Percentiles rank a stretch among this genome's conserved stretches.
These are phyloP conservation scores for Hyphodiscus sp. DNA, from an alignment of 2,329 filamentous ascomycete genomes.

Conservation along the genomic window DNA sequence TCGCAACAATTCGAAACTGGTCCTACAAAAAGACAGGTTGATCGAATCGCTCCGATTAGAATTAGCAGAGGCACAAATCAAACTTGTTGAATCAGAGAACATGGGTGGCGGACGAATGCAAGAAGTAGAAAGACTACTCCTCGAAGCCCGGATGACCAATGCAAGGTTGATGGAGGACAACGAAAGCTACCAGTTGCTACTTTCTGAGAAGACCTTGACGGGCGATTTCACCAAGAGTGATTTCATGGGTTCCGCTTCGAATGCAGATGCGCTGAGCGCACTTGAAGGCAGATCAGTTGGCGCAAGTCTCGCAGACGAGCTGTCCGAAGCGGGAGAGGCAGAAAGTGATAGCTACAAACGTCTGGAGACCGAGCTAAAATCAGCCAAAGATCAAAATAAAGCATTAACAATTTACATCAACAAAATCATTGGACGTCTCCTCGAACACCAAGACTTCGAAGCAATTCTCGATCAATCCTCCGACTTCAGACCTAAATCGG, in stretches of 20 bases:
- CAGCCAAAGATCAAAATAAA: slow-evolving; percentile 90
- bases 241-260: slow-evolving; percentile 60
- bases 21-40: slow-evolving; percentile 92
- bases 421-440: slow-evolving; percentile 92
- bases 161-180: slow-evolving; percentile 97
- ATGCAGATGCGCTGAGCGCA: slow-evolving; percentile 58
- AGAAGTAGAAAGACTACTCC: slow-evolving; percentile 82
- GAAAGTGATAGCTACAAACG: slow-evolving; percentile 57
- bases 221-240: slow-evolving; percentile 83
- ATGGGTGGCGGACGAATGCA: slow-evolving; percentile 80
- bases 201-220: slow-evolving; percentile 92
- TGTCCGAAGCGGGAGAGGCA: slow-evolving; percentile 62
- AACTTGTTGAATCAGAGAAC: slow-evolving; percentile 90
- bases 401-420: slow-evolving; percentile 96
- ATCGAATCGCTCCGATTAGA: slow-evolving; percentile 91
- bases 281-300: slow-evolving; percentile 51
- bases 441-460: slow-evolving; percentile 93
- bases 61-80: slow-evolving; percentile 91
- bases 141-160: slow-evolving; percentile 93
- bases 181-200: slow-evolving; percentile 91
- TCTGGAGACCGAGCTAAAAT: slow-evolving; percentile 72
- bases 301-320: slow-evolving; percentile 78
- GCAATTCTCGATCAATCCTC: slow-evolving; percentile 80
- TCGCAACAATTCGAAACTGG: slow-evolving; percentile 78
- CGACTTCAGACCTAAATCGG: slow-evolving; percentile 43